Percentiles rank a stretch among this genome's conserved stretches.
phyloP scores from a whole-genome alignment of 2,329 filamentous ascomycete species.

The Fulvia fulva region DNA sequence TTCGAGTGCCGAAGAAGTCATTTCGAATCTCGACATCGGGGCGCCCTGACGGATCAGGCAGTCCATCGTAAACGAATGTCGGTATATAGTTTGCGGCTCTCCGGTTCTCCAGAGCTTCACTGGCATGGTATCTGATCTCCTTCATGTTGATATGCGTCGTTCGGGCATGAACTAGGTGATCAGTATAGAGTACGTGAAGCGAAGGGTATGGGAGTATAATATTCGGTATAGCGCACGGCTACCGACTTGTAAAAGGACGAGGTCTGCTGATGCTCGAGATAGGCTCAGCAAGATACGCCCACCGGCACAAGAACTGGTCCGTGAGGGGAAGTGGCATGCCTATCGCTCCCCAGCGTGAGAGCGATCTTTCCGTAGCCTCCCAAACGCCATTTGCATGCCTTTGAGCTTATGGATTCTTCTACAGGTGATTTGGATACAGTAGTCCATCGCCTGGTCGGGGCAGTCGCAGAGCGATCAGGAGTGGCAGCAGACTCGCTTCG shows the following conservation, averaged over 20 bases:
- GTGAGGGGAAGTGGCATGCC: not conserved
- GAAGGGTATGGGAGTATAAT: no score
- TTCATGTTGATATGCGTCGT: not conserved
- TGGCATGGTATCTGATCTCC: slow-evolving; percentile 2
- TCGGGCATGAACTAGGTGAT: not conserved
- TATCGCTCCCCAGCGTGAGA: not conserved
- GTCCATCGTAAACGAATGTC: slow-evolving; percentile 9
- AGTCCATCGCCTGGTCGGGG: no score
- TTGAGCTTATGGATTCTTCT: no score
- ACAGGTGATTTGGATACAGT: no score
- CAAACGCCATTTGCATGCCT: no score
- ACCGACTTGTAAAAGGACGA: not conserved
- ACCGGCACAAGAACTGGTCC: not conserved
- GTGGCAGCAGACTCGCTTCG: no score
- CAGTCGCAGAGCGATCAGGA: no score
- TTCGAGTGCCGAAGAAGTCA: slow-evolving; percentile 20
- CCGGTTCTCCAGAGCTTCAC: slow-evolving; percentile 2
- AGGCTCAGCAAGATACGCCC: not conserved
- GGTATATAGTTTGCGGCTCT: slow-evolving; percentile 11
- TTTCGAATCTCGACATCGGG: slow-evolving; percentile 11
- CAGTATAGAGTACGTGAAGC: no score
- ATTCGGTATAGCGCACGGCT: no score
- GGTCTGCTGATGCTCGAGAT: not conserved
- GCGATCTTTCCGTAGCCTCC: no score
- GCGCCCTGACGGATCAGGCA: slow-evolving; percentile 10